phyloP scores from a whole-genome alignment of 768 basidiomycete species.

The Suillus cothurnatus region DNA sequence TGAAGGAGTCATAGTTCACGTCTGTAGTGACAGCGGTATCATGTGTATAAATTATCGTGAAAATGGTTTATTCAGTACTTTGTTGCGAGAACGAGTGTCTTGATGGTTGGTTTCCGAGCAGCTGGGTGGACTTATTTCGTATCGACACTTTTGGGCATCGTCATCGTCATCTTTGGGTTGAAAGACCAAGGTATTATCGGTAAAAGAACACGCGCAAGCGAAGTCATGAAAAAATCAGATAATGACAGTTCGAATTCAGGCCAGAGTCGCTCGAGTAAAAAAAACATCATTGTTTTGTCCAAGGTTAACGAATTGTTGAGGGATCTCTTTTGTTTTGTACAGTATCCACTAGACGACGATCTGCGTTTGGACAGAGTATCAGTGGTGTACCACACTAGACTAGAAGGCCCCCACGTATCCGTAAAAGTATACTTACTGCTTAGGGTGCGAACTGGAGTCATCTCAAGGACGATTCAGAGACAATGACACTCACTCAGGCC shows the following conservation, averaged over 20 bases:
- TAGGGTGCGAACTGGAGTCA: background rate
- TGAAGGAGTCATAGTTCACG: too few species aligned
- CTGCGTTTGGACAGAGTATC: too few species aligned
- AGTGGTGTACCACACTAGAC: background rate
- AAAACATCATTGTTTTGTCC: background rate
- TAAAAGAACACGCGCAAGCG: background rate
- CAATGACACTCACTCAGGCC: background rate
- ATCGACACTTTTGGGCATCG: conserved; percentile 9
- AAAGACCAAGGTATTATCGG: conserved; percentile 3
- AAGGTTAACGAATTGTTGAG: background rate
- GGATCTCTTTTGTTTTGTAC: background rate
- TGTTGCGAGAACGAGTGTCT: too few species aligned
- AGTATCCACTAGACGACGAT: background rate
- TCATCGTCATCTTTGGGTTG: conserved; percentile 1
- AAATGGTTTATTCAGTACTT: too few species aligned
- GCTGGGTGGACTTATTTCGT: conserved; percentile 30
- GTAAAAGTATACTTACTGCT: background rate
- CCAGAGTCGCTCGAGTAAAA: background rate
- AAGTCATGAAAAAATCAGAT: background rate
- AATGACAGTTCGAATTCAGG: background rate
- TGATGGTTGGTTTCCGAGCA: conserved; percentile 37
- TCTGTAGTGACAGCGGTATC: too few species aligned
- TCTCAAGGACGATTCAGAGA: too few species aligned
- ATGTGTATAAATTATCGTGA: too few species aligned
- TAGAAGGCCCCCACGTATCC: background rate